phyloP scores from a whole-genome alignment of 768 basidiomycete genomes.

The Leccinum variicolor region DNA sequence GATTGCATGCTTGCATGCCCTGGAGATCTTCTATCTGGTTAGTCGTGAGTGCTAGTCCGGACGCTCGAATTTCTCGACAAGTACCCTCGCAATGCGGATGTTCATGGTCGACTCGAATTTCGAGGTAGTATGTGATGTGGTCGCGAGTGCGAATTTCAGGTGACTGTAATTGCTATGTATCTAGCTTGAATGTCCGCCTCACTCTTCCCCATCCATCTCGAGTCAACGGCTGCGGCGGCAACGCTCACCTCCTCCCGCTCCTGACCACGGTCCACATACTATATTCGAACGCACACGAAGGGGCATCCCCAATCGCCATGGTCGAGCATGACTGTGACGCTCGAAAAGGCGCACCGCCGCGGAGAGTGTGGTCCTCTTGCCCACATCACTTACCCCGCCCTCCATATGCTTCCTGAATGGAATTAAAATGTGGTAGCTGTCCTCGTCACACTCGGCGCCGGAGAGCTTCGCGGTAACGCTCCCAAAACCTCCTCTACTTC shows the following conservation, averaged over 20 bases:
- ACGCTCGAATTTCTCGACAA: not conserved
- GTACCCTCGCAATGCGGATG: conserved; percentile 29
- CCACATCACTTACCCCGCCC: not conserved
- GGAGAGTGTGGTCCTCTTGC: conserved; percentile 3
- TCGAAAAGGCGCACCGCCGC: not conserved
- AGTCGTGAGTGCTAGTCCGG: conserved; percentile 13
- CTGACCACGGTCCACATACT: not conserved
- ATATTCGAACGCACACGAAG: not conserved
- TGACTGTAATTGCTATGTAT: not conserved
- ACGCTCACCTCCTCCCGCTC: not conserved
- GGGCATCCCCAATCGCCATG: not conserved
- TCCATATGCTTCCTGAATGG: conserved; percentile 15
- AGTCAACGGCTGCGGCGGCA: no score
- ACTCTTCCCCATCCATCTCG: conserved; percentile 25
- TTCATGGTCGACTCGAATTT: conserved; percentile 21
- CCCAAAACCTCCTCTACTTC: not conserved
- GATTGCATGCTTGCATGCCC: conserved; percentile 92
- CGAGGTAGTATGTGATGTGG: not conserved
- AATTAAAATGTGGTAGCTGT: conserved; percentile 15
- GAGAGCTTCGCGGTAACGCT: not conserved
- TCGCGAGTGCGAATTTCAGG: not conserved
- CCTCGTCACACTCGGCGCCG: not conserved
- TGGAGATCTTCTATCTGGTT: conserved; percentile 78
- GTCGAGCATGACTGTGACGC: conserved; percentile 1
- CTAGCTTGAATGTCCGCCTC: not conserved